These are phyloP conservation scores for Yarrowia sp. DNA, from an alignment of 805 yeast genomes.

Conservation along the genomic window DNA sequence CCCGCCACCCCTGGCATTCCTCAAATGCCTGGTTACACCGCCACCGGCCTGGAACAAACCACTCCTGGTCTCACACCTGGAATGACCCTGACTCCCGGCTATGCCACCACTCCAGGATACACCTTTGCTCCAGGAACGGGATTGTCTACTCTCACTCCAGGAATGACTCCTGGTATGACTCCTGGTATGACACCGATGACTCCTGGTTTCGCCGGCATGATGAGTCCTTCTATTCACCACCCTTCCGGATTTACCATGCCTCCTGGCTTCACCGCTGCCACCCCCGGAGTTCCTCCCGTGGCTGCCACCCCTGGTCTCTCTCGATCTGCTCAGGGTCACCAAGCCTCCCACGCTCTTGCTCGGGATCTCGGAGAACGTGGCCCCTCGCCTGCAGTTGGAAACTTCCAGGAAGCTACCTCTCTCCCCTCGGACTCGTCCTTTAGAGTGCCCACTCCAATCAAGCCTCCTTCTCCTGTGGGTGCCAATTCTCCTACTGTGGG, in stretches of 20 bases:
- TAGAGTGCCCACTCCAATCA: conserved; percentile 12
- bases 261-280: neutral
- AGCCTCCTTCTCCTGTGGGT: conserved; percentile 17
- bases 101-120: neutral
- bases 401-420: neutral
- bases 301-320: neutral
- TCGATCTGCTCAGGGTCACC: conserved; percentile 2
- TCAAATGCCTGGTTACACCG: conserved; percentile 13
- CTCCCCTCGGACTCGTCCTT: conserved; percentile 12
- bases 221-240: neutral
- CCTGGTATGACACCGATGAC: neutral
- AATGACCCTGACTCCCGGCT: conserved; percentile 18
- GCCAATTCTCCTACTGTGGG: conserved; percentile 1
- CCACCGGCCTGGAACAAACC: conserved; percentile 16
- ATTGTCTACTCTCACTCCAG: neutral
- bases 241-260: conserved; percentile 1
- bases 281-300: neutral
- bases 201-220: neutral
- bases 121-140: neutral
- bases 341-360: neutral
- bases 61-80: conserved; percentile 9
- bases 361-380: conserved; percentile 19
- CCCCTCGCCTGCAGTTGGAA: neutral
- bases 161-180: neutral
- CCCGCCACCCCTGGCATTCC: conserved; percentile 15